These are phyloP conservation scores for Backusella westeae DNA, from an alignment of 192 early-diverging fungal genomes.

Conservation along the genomic window DNA sequence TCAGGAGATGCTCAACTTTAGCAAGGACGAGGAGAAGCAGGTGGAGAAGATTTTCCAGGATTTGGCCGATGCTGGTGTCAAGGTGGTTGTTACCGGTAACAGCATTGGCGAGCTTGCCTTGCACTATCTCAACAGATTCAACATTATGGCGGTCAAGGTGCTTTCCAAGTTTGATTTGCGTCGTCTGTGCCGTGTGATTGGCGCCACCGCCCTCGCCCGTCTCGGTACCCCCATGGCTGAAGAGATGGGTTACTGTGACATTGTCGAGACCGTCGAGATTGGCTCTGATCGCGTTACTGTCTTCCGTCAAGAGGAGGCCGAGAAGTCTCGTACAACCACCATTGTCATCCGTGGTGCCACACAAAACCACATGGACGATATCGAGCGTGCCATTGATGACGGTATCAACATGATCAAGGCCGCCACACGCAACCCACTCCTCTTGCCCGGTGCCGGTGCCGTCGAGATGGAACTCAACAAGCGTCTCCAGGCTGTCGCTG, in stretches of 20 bases:
- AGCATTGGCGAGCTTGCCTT: conserved; percentile 91
- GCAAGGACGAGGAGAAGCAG: conserved; percentile 91
- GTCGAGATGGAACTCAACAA: conserved; percentile 90
- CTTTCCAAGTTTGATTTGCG: conserved; percentile 97
- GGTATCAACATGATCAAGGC: conserved; percentile 98
- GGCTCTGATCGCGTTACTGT: conserved; percentile 96
- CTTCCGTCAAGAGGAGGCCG: conserved; percentile 88
- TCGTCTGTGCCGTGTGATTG: conserved; percentile 88
- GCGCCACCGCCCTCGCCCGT: conserved; percentile 90
- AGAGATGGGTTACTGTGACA: conserved; percentile 97
- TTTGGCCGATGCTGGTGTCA: conserved; percentile 87
- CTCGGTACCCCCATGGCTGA: conserved; percentile 91
- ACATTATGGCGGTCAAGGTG: conserved; percentile 87
- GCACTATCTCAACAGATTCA: conserved; percentile 92
- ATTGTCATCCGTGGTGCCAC: conserved; percentile 97
- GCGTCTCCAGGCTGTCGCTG: conserved; percentile 72
- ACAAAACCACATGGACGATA: conserved; percentile 92
- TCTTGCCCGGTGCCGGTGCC: conserved; percentile 93
- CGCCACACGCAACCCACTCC: conserved; percentile 76
- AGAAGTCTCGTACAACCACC: conserved; percentile 85
- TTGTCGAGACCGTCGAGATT: conserved; percentile 96
- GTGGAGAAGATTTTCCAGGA: conserved; percentile 86
- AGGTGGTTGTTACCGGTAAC: conserved; percentile 88
- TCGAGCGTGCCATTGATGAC: conserved; percentile 97
- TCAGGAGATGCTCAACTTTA: conserved; percentile 94